Evolutionary conservation across 257 asterid genomes (phyloP).

Genomic region (Nicotiana tomentosiformis): DNA sequence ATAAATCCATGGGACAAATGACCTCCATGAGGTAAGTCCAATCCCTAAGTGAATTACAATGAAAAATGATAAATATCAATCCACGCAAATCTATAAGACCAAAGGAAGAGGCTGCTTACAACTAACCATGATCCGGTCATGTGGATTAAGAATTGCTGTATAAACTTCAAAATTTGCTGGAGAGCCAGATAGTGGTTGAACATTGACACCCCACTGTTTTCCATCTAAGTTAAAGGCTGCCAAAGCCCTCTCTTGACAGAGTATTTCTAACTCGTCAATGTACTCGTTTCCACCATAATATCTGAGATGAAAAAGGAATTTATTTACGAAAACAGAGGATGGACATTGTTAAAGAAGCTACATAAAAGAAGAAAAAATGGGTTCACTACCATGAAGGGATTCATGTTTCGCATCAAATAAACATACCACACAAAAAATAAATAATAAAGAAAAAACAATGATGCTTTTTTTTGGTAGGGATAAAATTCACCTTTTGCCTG

Average conservation of each 20-base stretch:
- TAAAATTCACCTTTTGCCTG: slow-evolving; percentile 70
- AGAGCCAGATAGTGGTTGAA: slow-evolving; percentile 92
- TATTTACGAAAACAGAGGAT: not conserved
- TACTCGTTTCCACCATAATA: slow-evolving; percentile 90
- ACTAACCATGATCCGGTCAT: slow-evolving; percentile 84
- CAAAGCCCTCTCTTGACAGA: slow-evolving; percentile 91
- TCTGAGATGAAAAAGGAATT: slow-evolving; percentile 23
- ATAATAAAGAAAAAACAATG: not conserved
- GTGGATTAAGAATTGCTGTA: slow-evolving; percentile 88
- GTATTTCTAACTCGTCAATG: slow-evolving; percentile 87
- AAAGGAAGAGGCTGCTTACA: not conserved
- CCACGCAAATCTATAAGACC: not conserved
- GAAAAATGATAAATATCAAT: not conserved
- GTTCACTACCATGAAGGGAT: not conserved
- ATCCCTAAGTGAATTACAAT: slow-evolving; percentile 43
- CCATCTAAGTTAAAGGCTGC: slow-evolving; percentile 82
- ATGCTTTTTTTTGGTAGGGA: not conserved
- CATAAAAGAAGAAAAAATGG: not conserved
- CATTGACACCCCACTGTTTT: slow-evolving; percentile 85
- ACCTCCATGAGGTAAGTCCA: slow-evolving; percentile 98
- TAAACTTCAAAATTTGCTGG: slow-evolving; percentile 97
- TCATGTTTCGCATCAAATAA: not conserved
- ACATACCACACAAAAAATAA: not conserved
- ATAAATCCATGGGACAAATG: slow-evolving; percentile 95
- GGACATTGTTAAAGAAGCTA: not conserved